A percentile compares a stretch with the other conserved stretches of the same genome.
These are phyloP conservation scores for Begonia peltatifolia DNA, from an alignment of 306 rosid genomes.

Conservation along the genomic window DNA sequence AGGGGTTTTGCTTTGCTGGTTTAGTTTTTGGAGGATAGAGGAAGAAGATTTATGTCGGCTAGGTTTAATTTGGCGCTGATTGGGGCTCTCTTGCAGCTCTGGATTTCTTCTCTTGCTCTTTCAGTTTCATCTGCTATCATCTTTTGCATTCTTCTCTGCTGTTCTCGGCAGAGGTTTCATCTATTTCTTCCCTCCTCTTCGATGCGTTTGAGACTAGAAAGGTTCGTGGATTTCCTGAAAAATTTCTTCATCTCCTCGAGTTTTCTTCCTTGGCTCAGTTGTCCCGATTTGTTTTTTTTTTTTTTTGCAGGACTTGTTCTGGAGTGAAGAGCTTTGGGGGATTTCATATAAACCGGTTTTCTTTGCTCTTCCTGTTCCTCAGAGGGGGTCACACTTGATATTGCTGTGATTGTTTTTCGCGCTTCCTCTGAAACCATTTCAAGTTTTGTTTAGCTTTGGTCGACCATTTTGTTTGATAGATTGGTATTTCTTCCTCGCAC, in stretches of 20 bases:
- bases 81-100: slow-evolving; percentile 62
- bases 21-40: slow-evolving; percentile 10
- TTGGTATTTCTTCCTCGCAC: neutral
- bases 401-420: slow-evolving; percentile 3
- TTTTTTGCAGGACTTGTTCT: slow-evolving; percentile 52
- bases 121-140: neutral
- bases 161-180: slow-evolving; percentile 20
- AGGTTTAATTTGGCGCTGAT: slow-evolving; percentile 36
- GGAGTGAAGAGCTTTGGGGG: slow-evolving; percentile 52
- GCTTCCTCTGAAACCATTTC: neutral
- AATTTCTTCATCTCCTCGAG: neutral
- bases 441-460: neutral
- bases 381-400: slow-evolving; percentile 51
- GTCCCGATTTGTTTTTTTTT: neutral
- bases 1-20: slow-evolving; percentile 1
- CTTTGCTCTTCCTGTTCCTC: slow-evolving; percentile 39
- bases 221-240: slow-evolving; percentile 18
- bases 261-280: neutral
- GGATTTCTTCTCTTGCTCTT: slow-evolving; percentile 8
- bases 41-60: slow-evolving; percentile 80
- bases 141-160: slow-evolving; percentile 27
- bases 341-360: slow-evolving; percentile 50
- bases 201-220: slow-evolving; percentile 81
- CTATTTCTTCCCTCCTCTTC: slow-evolving; percentile 28
- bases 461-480: neutral